Evolutionary conservation across 2,329 filamentous ascomycete genomes (phyloP).

Genomic region (Hypoxylon sp.): DNA sequence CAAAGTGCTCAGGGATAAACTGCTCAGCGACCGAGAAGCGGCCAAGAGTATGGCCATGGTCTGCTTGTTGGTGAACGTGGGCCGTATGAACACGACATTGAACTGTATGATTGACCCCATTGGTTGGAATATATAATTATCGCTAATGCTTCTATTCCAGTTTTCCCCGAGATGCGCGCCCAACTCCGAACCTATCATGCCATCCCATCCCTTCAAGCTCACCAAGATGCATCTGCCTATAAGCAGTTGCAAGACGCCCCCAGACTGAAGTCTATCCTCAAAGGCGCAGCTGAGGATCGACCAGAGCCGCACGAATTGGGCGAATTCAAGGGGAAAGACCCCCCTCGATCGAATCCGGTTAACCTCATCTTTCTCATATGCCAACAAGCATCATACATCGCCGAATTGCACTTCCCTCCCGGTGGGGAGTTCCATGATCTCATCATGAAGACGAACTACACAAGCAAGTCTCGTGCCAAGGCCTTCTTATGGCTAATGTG

Average conservation of each 20-base stretch:
- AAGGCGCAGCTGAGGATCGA: slow-evolving; percentile 92
- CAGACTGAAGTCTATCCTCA: slow-evolving; percentile 93
- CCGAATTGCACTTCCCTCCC: slow-evolving; percentile 88
- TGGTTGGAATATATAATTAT: slow-evolving; percentile 1
- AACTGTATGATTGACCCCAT: slow-evolving; percentile 73
- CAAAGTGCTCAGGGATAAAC: slow-evolving; percentile 96
- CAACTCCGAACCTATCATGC: slow-evolving; percentile 97
- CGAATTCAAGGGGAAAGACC: slow-evolving; percentile 73
- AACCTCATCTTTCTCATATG: slow-evolving; percentile 96
- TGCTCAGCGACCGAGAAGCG: slow-evolving; percentile 88
- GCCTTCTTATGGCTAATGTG: slow-evolving; percentile 99
- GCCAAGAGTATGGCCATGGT: slow-evolving; percentile 99
- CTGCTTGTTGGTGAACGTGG: slow-evolving; percentile 94
- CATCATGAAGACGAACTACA: slow-evolving; percentile 87
- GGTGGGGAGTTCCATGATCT: slow-evolving; percentile 94
- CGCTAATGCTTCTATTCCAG: slow-evolving; percentile 48
- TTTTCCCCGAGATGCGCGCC: slow-evolving; percentile 99
- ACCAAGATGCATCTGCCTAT: slow-evolving; percentile 94
- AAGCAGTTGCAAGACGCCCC: slow-evolving; percentile 98
- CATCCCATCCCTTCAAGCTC: slow-evolving; percentile 93
- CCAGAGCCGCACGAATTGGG: slow-evolving; percentile 84
- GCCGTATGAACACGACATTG: slow-evolving; percentile 97
- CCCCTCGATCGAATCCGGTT: slow-evolving; percentile 90
- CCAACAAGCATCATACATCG: slow-evolving; percentile 87
- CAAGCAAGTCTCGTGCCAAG: slow-evolving; percentile 81